phyloP scores from a whole-genome alignment of 345 rosid species.

The Heritiera fomes region DNA sequence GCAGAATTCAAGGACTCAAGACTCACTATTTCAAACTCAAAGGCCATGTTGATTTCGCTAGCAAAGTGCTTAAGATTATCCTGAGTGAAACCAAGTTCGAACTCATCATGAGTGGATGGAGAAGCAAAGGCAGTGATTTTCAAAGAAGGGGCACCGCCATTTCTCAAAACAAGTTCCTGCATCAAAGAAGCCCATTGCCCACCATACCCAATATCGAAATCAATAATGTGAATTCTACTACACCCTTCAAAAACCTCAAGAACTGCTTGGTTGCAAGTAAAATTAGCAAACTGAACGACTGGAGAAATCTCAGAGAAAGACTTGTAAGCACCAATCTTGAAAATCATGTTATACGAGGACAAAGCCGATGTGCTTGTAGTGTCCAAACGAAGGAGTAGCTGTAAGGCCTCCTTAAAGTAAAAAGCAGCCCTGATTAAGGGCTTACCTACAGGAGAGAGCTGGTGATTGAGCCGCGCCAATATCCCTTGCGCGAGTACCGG shows the following conservation, averaged over 20 bases:
- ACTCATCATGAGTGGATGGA: conserved; percentile 49
- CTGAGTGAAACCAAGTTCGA: conserved; percentile 67
- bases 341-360: conserved; percentile 54
- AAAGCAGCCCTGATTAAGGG: conserved; percentile 83
- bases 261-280: conserved; percentile 83
- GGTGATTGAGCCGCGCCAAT: conserved; percentile 99
- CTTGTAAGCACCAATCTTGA: conserved; percentile 79
- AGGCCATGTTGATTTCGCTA: conserved; percentile 59
- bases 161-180: conserved; percentile 78
- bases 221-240: conserved; percentile 70
- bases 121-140: conserved; percentile 75
- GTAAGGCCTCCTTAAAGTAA: conserved; percentile 76
- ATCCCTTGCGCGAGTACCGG: conserved; percentile 97
- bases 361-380: conserved; percentile 25
- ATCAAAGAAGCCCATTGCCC: conserved; percentile 94
- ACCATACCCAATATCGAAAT: conserved; percentile 86
- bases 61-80: conserved; percentile 77
- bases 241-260: conserved; percentile 66
- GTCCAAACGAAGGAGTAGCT: conserved; percentile 45
- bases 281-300: conserved; percentile 75
- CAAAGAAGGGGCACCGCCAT: conserved; percentile 54
- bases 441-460: conserved; percentile 77
- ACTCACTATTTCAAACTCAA: conserved; percentile 65
- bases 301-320: conserved; percentile 91
- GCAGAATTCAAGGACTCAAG: conserved; percentile 56